Evolutionary conservation across 805 yeast genomes (phyloP).

Genomic region (Yarrowia deformans): DNA sequence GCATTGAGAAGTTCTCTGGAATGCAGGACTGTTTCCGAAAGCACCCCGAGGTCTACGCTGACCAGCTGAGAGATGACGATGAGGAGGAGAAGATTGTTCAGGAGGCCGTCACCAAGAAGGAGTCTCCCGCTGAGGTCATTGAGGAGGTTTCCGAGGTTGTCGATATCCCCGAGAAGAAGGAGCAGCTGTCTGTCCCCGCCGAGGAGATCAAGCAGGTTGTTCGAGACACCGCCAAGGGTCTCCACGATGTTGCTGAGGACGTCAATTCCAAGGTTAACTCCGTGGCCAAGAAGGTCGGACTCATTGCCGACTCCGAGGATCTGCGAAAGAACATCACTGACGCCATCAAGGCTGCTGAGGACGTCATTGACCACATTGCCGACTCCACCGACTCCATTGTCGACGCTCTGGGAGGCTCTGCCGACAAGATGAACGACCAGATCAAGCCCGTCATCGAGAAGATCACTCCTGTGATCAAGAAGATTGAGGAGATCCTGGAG

Average conservation of each 20-base stretch:
- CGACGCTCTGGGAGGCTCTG: conserved; percentile 24
- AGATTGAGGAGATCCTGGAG: conserved; percentile 31
- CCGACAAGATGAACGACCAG: conserved; percentile 5
- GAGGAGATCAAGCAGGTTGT: conserved; percentile 43
- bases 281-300: conserved; percentile 41
- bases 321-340: conserved; percentile 13
- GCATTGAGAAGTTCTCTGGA: conserved; percentile 84
- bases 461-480: conserved; percentile 20
- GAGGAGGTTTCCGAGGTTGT: conserved; percentile 33
- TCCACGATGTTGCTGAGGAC: conserved; percentile 44
- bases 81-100: conserved; percentile 40
- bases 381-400: conserved; percentile 37
- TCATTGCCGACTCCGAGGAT: conserved; percentile 30
- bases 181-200: conserved; percentile 16
- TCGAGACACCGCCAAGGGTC: conserved; percentile 43
- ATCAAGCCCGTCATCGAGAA: conserved; percentile 28
- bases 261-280: conserved; percentile 41
- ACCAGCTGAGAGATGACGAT: conserved; percentile 84
- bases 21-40: conserved; percentile 95
- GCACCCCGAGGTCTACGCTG: conserved; percentile 92
- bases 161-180: conserved; percentile 24
- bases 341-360: conserved; percentile 35
- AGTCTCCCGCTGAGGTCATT: conserved; percentile 6
- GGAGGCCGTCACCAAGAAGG: conserved; percentile 40
- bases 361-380: conserved; percentile 32